Base-by-base conservation (phyloP, 176 grass and related monocot species). In the Oryza longistaminata region DNA sequence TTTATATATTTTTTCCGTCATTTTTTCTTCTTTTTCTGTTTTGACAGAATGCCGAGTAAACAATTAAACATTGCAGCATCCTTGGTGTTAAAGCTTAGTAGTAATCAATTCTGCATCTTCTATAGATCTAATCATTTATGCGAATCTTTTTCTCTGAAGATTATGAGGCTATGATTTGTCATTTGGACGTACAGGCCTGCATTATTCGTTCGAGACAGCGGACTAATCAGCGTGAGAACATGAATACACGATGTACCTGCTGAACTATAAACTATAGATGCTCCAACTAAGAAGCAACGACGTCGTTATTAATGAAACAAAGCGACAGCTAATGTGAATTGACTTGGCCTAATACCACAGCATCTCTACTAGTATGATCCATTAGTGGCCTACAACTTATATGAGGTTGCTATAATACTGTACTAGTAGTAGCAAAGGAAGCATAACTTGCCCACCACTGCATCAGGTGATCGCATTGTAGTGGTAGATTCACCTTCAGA, bases 251-350 rank as follows among this genome's bases (percentile, higher is more conserved):
- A 29, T 40, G 44, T 71, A 31, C 29, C 29, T 34, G 26, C 7
- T 14, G 13, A 37, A 17, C 46, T 49, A 71, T 70, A 33, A 80
- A 76, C 40, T 13, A 14, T 11, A 2, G 62, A 64, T 76, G 88
- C 71, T 81, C 88, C 88, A 71, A 50, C 88, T 43, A 74, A 43
- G 39, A 50, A 44, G 42, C 55, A 88, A 78, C 64, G 35, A 66
- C 42, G 27, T 10, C 3, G 27, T 29, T 64, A 5, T 48, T 64
- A 81, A 87, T 53, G 13, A 66, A 84, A 61, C 29, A 39, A n/a
- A n/a, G 68, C 1, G 76, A 35, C 50, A 43, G 33, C 35, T 50
- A 64, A 66, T 29, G 73, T 13, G 71, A 33, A 60, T 80, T 80
- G 82, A 48, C 82, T 45, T 78, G 25, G 74, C 67, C 5, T 67